Evolutionary conservation across 306 rosid species (phyloP).

Genomic region (Heteromeles arbutifolia): DNA sequence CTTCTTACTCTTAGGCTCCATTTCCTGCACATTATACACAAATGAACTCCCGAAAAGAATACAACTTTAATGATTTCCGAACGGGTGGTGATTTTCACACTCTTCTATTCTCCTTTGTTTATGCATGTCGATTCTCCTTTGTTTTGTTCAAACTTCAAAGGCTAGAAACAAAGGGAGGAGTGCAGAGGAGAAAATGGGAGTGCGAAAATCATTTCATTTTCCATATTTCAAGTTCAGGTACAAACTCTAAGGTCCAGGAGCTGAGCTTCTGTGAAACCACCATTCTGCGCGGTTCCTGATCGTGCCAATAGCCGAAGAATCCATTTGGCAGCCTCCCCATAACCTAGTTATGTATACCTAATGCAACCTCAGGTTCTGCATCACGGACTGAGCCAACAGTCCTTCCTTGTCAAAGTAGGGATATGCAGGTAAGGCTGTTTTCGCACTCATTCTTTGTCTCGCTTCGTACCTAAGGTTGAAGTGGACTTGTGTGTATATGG

Average conservation of each 20-base stretch:
- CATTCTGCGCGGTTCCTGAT: conserved; percentile 77
- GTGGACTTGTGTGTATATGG: neutral
- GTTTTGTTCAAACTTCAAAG: no score
- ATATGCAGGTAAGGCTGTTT: conserved; percentile 67
- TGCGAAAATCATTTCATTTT: no score
- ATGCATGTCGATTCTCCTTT: no score
- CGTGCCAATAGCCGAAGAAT: conserved; percentile 72
- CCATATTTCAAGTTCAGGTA: conserved; percentile 1
- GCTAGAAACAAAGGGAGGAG: no score
- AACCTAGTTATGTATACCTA: conserved; percentile 82
- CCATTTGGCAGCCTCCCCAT: conserved; percentile 86
- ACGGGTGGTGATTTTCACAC: no score
- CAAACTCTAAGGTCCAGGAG: conserved; percentile 68
- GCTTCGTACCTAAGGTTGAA: conserved; percentile 53
- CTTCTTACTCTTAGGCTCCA: conserved; percentile 55
- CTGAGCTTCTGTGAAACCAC: conserved; percentile 98
- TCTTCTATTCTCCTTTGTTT: no score
- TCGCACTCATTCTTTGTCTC: conserved; percentile 82
- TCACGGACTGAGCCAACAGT: conserved; percentile 67
- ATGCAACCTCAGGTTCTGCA: conserved; percentile 78
- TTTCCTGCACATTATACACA: conserved; percentile 35
- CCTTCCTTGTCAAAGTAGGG: conserved; percentile 86
- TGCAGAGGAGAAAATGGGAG: no score
- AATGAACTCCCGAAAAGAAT: neutral
- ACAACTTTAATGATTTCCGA: no score